Evolutionary conservation across 2,329 filamentous ascomycete species (phyloP).

Genomic region (Diaporthe aspalathi): DNA sequence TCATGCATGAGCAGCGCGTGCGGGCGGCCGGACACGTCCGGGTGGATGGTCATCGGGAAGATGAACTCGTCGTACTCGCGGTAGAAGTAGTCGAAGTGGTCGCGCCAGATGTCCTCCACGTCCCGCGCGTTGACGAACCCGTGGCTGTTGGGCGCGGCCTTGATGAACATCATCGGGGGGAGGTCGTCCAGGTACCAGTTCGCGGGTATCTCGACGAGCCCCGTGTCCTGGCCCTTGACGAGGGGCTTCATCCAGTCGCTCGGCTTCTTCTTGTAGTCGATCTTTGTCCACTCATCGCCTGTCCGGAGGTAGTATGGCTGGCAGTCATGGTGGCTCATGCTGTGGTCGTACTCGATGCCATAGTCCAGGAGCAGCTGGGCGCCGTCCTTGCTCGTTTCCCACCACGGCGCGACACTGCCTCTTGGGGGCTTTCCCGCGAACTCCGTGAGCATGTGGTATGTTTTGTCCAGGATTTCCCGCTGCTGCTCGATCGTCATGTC

Average conservation of each 20-base stretch:
- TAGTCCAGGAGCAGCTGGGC: slow-evolving; percentile 72
- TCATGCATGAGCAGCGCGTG: slow-evolving; percentile 67
- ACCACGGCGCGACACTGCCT: slow-evolving; percentile 79
- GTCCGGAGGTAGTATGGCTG: slow-evolving; percentile 72
- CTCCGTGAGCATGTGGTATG: slow-evolving; percentile 75
- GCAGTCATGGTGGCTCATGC: slow-evolving; percentile 73
- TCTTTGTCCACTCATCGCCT: slow-evolving; percentile 73
- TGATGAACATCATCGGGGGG: slow-evolving; percentile 76
- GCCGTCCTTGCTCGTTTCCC: slow-evolving; percentile 77
- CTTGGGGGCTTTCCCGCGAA: slow-evolving; percentile 78
- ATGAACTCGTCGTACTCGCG: slow-evolving; percentile 81
- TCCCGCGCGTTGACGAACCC: slow-evolving; percentile 66
- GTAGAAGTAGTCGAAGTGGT: slow-evolving; percentile 80
- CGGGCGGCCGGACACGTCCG: slow-evolving; percentile 76
- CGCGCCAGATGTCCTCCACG: slow-evolving; percentile 73
- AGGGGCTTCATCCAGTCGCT: slow-evolving; percentile 75
- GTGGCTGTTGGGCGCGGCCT: slow-evolving; percentile 69
- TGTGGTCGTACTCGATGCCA: slow-evolving; percentile 76
- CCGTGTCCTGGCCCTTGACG: slow-evolving; percentile 66
- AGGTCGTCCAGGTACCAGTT: slow-evolving; percentile 72
- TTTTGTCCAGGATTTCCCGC: slow-evolving; percentile 78
- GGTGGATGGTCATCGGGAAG: slow-evolving; percentile 82
- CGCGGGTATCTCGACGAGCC: slow-evolving; percentile 72
- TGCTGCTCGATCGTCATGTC: slow-evolving; percentile 79
- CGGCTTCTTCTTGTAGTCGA: slow-evolving; percentile 71